Conservation (phyloP, 352 stramenopile species). For the Pythium volutum region DNA sequence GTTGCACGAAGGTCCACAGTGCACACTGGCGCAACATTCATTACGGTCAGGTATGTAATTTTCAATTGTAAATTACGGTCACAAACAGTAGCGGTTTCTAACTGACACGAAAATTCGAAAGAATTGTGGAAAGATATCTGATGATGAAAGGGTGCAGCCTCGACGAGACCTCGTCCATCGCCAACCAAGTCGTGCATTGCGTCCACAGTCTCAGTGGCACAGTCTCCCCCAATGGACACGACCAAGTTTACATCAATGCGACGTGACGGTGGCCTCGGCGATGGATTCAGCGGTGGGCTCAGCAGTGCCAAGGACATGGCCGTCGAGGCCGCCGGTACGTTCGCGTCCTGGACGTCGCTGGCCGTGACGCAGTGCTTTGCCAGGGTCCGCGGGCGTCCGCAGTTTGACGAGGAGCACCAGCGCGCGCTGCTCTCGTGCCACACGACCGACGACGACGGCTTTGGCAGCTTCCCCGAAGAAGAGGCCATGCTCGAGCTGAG, state of each 20-base stretch:
- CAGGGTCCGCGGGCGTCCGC: conserved; percentile 35
- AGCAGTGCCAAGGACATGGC: conserved; percentile 22
- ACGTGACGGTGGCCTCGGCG: conserved; percentile 1
- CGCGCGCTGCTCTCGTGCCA: conserved; percentile 59
- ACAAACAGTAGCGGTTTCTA: background rate
- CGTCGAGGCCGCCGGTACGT: conserved; percentile 13
- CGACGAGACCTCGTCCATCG: too few species aligned
- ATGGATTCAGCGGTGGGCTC: conserved; percentile 19
- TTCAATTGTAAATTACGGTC: background rate
- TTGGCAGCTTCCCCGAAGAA: conserved; percentile 36
- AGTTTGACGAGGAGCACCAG: conserved; percentile 76
- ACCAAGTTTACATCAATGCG: conserved; percentile 40
- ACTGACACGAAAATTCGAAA: conserved; percentile 2
- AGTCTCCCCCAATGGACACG: conserved; percentile 26
- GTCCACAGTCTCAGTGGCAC: background rate
- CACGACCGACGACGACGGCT: conserved; percentile 38
- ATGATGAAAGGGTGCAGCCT: background rate
- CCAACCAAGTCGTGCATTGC: too few species aligned
- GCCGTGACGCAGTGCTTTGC: conserved; percentile 59
- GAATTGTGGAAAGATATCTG: conserved; percentile 2
- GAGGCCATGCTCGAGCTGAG: conserved; percentile 68
- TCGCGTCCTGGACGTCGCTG: conserved; percentile 22
- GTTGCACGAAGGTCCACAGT: background rate
- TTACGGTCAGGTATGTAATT: too few species aligned
- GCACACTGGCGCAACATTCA: background rate